These are phyloP conservation scores for Trametopsis cervina DNA, from an alignment of 768 basidiomycete genomes.

Conservation along the genomic window DNA sequence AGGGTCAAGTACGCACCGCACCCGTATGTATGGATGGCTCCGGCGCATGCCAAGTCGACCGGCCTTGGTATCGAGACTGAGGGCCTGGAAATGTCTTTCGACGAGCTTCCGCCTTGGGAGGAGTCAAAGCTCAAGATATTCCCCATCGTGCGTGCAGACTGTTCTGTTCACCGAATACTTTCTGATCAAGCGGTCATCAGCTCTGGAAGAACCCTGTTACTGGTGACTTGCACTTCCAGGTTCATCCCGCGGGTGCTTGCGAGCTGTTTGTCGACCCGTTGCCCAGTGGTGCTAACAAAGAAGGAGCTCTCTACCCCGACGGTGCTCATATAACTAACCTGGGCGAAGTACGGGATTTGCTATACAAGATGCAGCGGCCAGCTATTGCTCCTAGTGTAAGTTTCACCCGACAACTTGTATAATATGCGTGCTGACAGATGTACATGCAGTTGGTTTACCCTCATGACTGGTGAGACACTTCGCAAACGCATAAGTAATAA, in stretches of 20 bases:
- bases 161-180: not conserved
- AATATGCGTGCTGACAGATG: slow-evolving; percentile 7
- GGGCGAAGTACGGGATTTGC: slow-evolving; percentile 57
- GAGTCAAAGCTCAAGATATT: slow-evolving; percentile 66
- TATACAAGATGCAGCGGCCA: slow-evolving; percentile 86
- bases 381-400: slow-evolving; percentile 74
- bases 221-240: slow-evolving; percentile 77
- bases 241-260: slow-evolving; percentile 73
- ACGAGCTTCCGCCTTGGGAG: slow-evolving; percentile 78
- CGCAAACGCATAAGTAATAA: not conserved
- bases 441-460: slow-evolving; percentile 65
- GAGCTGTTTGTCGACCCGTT: slow-evolving; percentile 71
- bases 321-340: slow-evolving; percentile 74
- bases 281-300: slow-evolving; percentile 47
- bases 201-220: slow-evolving; percentile 92
- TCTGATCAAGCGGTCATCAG: slow-evolving; percentile 28
- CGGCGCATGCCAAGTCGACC: slow-evolving; percentile 64
- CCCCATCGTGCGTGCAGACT: slow-evolving; percentile 42
- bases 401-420: not conserved
- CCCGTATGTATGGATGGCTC: slow-evolving; percentile 88
- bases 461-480: slow-evolving; percentile 63
- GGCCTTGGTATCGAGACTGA: slow-evolving; percentile 82
- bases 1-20: slow-evolving; percentile 78
- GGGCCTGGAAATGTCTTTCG: slow-evolving; percentile 56
- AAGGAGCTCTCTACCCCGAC: slow-evolving; percentile 74